Evolutionary conservation across 306 rosid species (phyloP), one percentile per base, ranked within the genome.

Genomic region (Prunus padus): DNA sequence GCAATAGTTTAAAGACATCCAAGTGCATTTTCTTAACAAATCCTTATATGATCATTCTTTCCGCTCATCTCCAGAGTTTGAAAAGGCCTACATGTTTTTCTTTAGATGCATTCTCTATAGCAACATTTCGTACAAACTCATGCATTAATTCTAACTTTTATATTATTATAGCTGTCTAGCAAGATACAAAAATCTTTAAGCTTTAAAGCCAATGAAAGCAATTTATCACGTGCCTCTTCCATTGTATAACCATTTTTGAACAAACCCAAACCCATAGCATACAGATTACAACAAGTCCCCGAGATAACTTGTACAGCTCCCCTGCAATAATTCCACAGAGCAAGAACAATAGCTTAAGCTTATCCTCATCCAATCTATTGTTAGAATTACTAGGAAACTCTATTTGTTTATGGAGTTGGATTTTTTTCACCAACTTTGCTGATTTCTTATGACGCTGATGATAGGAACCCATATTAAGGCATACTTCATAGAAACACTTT

Each of bases 101-200:
- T 10, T 52, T 65, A 33, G 40, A 79, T 31, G 82, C 84, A 56
- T 80, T 72, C 11, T 42, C 37, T 1, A 76, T 23, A 19, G 82
- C 81, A 62, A 76, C 76, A 22, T 76, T 63, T 8, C 82, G 70
- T 50, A 75, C 77, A 3, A 83, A 67, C 6, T 84, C 82, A 18
- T 84, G 87, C 82, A n/a, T n/a, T n/a, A n/a, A 84, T 84, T 57
- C 49, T 59, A 5, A 73, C 69, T 12, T 31, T 11, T 4, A 44
- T 11, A 20, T 73, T 22, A 0, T 37, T 2, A 67, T 25, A 63
- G 13, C 67, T 10, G 18, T 61, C 72, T 1, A 40, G 55, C 37
- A 79, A 33, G 0, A 83, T 65, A 23, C 78, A 57, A 6, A 69
- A 50, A 23, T 71, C 77, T 25, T 49, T 79, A 8, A 83, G 76